Evolutionary conservation across 1,284 basidiomycete genomes (phyloP), one percentile per base, ranked within the genome.

Genomic region (Agroathelia rolfsii): DNA sequence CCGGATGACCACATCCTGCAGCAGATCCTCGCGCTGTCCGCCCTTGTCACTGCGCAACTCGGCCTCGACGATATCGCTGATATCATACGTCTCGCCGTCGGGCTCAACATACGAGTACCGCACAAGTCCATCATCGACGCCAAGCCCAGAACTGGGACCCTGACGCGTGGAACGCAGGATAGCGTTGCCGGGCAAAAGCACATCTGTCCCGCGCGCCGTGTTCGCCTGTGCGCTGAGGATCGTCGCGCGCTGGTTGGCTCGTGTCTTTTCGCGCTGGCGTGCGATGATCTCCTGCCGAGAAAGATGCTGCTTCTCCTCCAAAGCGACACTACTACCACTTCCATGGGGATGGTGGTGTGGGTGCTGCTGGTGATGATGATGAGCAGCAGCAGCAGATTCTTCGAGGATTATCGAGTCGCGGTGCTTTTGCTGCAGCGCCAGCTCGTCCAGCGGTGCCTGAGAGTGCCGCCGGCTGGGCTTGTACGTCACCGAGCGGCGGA

Each of bases 101-200:
- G 74, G 69, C 41, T 88, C 80, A 25, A 95, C 78, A 49, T 90
- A 95, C 17, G 89, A 94, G 51, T 96, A 96, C 1, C 90, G 76
- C 62, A 89, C 80, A 45, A 85, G 79, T 25, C 72, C 72, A 5
- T 61, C 53, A 13, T 82, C 74, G n/a, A n/a, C n/a, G n/a, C n/a
- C n/a, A n/a, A n/a, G n/a, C n/a, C n/a, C n/a, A n/a, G n/a, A n/a
- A n/a, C n/a, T n/a, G n/a, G n/a, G n/a, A n/a, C n/a, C n/a, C 37
- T 76, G 73, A 11, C 85, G 68, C 2, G 83, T 76, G 46, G 84
- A 90, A 15, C 92, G 80, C n/a, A 96, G 69, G 45, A 84, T 75
- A 0, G 75, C 83, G 43, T 84, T 81, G 10, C 87, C 83, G 6
- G 85, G 81, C 5, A 95, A 61, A 3, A 87, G 57, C 10, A 96